Evolutionary conservation across 2,329 filamentous ascomycete species (phyloP).

Genomic region (Colletotrichum lentis): DNA sequence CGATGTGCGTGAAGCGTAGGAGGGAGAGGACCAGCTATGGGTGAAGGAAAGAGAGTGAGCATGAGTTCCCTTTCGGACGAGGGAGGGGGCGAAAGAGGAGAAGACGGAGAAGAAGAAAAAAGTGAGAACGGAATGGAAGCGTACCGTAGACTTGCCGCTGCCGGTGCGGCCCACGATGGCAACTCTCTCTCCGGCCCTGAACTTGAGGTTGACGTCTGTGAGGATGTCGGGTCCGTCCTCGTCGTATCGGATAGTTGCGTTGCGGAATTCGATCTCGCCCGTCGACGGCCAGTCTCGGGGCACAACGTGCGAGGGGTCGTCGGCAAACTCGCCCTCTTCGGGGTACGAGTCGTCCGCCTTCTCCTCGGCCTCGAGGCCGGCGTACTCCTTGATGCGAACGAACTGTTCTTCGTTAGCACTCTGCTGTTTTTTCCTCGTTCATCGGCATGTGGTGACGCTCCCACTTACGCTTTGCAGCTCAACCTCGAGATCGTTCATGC

Average conservation of each 20-base stretch:
- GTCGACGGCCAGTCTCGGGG: conserved; percentile 56
- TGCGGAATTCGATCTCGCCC: conserved; percentile 60
- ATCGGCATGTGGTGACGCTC: too few relatives aligned
- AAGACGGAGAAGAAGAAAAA: too few relatives aligned
- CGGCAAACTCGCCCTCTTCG: conserved; percentile 51
- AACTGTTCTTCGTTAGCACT: conserved; percentile 47
- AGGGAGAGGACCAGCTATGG: conserved; percentile 58
- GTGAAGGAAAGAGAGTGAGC: neutral
- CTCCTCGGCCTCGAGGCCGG: conserved; percentile 56
- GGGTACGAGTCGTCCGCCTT: conserved; percentile 52
- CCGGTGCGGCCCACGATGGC: conserved; percentile 84
- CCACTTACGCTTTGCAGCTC: conserved; percentile 63
- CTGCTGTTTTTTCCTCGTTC: neutral
- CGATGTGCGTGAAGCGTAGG: conserved; percentile 61
- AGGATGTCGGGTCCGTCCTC: conserved; percentile 58
- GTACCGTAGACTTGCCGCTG: conserved; percentile 82
- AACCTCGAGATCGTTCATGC: conserved; percentile 65
- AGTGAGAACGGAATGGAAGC: conserved; percentile 37
- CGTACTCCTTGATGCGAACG: conserved; percentile 60
- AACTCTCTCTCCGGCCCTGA: conserved; percentile 74
- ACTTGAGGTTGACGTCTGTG: conserved; percentile 59
- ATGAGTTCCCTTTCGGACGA: neutral
- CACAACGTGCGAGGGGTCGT: conserved; percentile 49
- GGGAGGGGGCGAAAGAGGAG: too few relatives aligned
- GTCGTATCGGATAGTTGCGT: conserved; percentile 60